Base-by-base conservation (phyloP, 2,329 filamentous ascomycete species). In the Ilyonectria destructans region DNA sequence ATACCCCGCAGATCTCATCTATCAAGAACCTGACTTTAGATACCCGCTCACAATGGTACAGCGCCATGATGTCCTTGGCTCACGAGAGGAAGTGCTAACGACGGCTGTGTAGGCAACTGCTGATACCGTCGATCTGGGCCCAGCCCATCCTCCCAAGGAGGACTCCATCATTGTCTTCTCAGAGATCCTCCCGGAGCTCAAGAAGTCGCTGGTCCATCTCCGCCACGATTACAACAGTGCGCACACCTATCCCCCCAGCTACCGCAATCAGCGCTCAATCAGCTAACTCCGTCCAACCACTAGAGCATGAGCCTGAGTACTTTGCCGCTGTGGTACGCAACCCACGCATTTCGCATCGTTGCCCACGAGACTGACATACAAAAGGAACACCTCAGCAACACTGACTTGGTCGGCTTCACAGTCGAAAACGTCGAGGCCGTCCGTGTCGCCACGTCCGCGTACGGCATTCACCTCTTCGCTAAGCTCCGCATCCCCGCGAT, bases 351-450 rank as follows among this genome's bases (percentile, higher is more conserved):
- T n/a, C 35, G 19, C n/a, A 21, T 23, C 33, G 19, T 6, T 10
- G 7, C 6, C 40, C 19, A 23, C 33, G 17, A 35, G 2, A 49
- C 46, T 62, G 57, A 57, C 37, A 49, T 17, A 26, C 49, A 12
- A 29, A 15, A 67, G 68, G 65, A 62, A 40, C 58, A 66, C 45
- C 71, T 77, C 37, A 51, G 83, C 49, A 93, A 95, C 67, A 96
- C 97, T 81, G 89, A 98, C 66, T 97, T 98, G 82, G 94, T 95
- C 66, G 95, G 97, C 83, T 91, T 90, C 58, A 90, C 91, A 65
- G 92, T 91, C 52, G 89, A 97, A 74, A 92, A 95, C 71, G 89
- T 98, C 68, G 96, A 95, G 56, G 93, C 92, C 57, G 97, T 98
- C 85, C 97, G 98, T 83, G 95, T 92, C 2, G 95, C 95, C 1